Conservation (phyloP, 2,329 filamentous ascomycete species). For the Hypomyces perniciosus region DNA sequence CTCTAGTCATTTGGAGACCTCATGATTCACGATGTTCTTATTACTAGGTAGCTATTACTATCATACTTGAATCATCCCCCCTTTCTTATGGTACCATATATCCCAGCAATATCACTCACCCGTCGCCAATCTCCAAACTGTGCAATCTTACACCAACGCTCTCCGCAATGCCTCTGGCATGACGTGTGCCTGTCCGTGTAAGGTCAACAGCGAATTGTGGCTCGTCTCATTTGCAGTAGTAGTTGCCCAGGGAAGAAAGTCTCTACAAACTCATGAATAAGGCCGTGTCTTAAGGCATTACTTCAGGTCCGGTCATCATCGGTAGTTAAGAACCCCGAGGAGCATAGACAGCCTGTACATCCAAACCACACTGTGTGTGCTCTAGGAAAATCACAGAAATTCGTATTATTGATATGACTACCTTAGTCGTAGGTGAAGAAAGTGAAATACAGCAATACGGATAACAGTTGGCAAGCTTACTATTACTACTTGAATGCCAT, state of each 20-base stretch:
- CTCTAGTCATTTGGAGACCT: too few relatives aligned
- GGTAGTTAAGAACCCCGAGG: slow-evolving; percentile 30
- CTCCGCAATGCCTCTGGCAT: slow-evolving; percentile 64
- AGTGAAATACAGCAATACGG: too few relatives aligned
- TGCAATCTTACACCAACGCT: slow-evolving; percentile 55
- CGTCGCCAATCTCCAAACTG: slow-evolving; percentile 61
- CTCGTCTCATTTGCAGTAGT: slow-evolving; percentile 69
- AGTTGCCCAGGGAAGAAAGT: slow-evolving; percentile 65
- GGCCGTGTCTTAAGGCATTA: slow-evolving; percentile 65
- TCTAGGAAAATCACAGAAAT: too few relatives aligned
- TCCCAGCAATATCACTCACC: slow-evolving; percentile 69
- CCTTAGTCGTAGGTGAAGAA: too few relatives aligned
- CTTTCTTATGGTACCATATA: slow-evolving; percentile 74
- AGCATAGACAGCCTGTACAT: too few relatives aligned
- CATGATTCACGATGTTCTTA: too few relatives aligned
- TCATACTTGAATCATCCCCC: slow-evolving; percentile 54
- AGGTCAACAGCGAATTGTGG: slow-evolving; percentile 81
- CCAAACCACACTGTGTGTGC: too few relatives aligned
- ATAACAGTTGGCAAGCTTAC: too few relatives aligned
- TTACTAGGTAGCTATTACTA: too few relatives aligned
- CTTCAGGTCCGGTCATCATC: slow-evolving; percentile 61
- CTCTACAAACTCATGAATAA: slow-evolving; percentile 64
- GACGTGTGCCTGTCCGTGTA: slow-evolving; percentile 73
- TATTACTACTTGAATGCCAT: too few relatives aligned
- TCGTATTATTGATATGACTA: too few relatives aligned